A percentile compares a stretch with the other conserved stretches of the same genome.
phyloP scores from a whole-genome alignment of 371 early-diverging fungal genomes.

The Syncephalastrum racemosum region DNA sequence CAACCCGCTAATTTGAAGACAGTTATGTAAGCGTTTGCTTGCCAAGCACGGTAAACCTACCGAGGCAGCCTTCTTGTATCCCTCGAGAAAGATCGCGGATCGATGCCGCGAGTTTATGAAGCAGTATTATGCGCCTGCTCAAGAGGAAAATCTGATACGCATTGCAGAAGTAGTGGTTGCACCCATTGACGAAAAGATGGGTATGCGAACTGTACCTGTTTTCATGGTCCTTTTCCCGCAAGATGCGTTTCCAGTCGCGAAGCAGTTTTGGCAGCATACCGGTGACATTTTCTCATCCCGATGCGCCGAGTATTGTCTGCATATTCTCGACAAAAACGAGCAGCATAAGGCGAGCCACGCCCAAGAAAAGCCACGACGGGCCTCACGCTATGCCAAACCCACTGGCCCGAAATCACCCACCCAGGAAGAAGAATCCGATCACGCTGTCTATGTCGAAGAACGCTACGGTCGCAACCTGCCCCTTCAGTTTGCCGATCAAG shows the following conservation, averaged over 20 bases:
- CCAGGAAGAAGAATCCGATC: conserved; percentile 44
- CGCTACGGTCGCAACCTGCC: conserved; percentile 90
- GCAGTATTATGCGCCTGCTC: conserved; percentile 35
- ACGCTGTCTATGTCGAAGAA: conserved; percentile 78
- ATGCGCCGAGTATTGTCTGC: conserved; percentile 80
- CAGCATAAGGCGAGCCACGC: conserved; percentile 4
- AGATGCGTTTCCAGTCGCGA: conserved; percentile 70
- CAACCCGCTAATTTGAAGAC: not conserved
- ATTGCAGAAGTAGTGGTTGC: conserved; percentile 64
- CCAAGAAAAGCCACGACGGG: conserved; percentile 3
- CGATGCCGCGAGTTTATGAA: conserved; percentile 71
- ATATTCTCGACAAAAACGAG: conserved; percentile 53
- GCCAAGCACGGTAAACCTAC: conserved; percentile 65
- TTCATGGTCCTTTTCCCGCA: conserved; percentile 76
- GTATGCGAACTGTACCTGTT: conserved; percentile 40
- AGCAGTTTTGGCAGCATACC: conserved; percentile 94
- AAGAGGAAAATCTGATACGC: conserved; percentile 43
- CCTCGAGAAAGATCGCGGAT: conserved; percentile 68
- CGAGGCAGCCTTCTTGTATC: conserved; percentile 75
- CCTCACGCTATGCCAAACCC: conserved; percentile 2
- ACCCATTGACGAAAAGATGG: conserved; percentile 25
- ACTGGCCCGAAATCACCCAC: conserved; percentile 4
- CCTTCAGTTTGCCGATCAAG: conserved; percentile 66
- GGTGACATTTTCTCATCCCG: conserved; percentile 90
- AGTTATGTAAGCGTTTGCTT: conserved; percentile 48